These are phyloP conservation scores for Blumeria graminis DNA, from an alignment of 2,329 filamentous ascomycete species.

Conservation along the genomic window DNA sequence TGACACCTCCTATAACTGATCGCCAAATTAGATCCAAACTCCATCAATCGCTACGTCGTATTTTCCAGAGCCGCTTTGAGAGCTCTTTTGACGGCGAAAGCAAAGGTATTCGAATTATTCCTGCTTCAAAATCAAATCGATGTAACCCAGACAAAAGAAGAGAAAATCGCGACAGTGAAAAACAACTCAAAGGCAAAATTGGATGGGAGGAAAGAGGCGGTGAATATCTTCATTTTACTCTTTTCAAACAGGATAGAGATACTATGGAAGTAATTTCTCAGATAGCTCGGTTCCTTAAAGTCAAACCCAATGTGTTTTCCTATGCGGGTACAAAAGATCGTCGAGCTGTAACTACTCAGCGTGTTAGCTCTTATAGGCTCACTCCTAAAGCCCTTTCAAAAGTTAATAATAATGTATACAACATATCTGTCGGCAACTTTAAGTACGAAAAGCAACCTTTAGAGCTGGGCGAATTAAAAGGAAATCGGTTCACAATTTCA, in stretches of 20 bases:
- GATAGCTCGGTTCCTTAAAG: conserved; percentile 31
- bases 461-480: conserved; percentile 58
- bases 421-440: conserved; percentile 54
- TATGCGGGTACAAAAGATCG: conserved; percentile 55
- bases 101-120: conserved; percentile 30
- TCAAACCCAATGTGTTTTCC: conserved; percentile 33
- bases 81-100: conserved; percentile 34
- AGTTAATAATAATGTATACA: conserved; percentile 35
- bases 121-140: conserved; percentile 10
- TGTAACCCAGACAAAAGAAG: conserved; percentile 3
- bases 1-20: conserved; percentile 29
- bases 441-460: conserved; percentile 48
- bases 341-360: conserved; percentile 42
- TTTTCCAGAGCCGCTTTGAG: conserved; percentile 38
- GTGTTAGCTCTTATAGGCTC: conserved; percentile 34
- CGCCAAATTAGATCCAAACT: conserved; percentile 36
- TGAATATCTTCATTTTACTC: conserved; percentile 46
- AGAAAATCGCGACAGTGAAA: conserved; percentile 4
- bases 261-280: conserved; percentile 49
- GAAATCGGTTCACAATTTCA: conserved; percentile 85
- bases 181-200: conserved; percentile 18
- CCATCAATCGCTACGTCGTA: conserved; percentile 30
- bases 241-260: conserved; percentile 59
- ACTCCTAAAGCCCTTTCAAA: conserved; percentile 37
- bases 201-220: conserved; percentile 43